These are phyloP conservation scores for Phytophthora parvispora DNA, from an alignment of 352 stramenopile species.

Conservation along the genomic window DNA sequence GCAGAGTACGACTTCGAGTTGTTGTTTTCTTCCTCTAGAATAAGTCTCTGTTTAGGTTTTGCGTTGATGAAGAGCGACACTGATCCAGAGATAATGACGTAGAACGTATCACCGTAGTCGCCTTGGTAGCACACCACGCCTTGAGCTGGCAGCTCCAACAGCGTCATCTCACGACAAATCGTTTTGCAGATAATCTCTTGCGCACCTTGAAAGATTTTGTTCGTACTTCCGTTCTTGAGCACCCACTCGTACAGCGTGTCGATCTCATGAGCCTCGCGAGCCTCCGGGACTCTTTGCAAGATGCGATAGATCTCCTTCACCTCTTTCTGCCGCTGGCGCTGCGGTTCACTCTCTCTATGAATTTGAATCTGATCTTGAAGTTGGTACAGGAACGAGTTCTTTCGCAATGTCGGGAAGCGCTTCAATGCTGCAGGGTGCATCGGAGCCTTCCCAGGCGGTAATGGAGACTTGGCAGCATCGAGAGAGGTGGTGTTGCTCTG, in stretches of 20 bases:
- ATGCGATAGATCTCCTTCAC: conserved; percentile 66
- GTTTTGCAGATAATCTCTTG: conserved; percentile 92
- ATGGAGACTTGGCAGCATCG: conserved; percentile 7
- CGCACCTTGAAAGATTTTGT: conserved; percentile 83
- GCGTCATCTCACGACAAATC: conserved; percentile 90
- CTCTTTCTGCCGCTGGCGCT: conserved; percentile 57
- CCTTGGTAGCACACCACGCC: conserved; percentile 86
- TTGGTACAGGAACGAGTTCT: conserved; percentile 60
- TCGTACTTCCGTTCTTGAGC: conserved; percentile 83
- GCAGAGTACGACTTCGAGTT: background rate
- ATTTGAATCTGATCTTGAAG: conserved; percentile 69
- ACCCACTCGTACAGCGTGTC: conserved; percentile 86
- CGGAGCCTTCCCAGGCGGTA: conserved; percentile 12
- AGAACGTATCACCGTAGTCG: conserved; percentile 88
- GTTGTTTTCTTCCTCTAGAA: conserved; percentile 30
- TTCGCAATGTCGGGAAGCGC: conserved; percentile 40
- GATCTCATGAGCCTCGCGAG: conserved; percentile 63
- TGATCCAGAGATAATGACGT: conserved; percentile 77
- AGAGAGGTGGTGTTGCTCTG: background rate
- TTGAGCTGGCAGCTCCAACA: conserved; percentile 68
- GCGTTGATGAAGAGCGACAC: conserved; percentile 84
- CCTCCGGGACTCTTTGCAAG: conserved; percentile 53
- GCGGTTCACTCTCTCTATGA: conserved; percentile 51
- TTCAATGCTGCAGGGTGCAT: conserved; percentile 34
- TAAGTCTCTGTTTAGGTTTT: conserved; percentile 50